Percentiles rank a stretch among this genome's conserved stretches.
Conservation (phyloP, 257 asterid genomes). For the Hygrophila difformis region DNA sequence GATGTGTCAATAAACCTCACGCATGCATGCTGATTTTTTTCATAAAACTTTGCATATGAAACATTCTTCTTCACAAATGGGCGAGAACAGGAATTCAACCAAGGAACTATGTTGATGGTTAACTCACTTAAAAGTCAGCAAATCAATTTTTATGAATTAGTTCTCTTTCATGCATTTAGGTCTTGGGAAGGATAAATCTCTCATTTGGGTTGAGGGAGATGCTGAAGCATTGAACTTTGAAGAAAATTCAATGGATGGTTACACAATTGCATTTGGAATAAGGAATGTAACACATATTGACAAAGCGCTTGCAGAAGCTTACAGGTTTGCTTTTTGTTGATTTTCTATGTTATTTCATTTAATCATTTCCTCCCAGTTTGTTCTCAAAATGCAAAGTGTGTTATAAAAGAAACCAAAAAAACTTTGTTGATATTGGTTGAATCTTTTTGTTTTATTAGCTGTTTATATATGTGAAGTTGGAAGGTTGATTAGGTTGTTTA, state of each 20-base stretch:
- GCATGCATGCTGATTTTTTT: too few species aligned
- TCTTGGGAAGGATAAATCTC: slow-evolving; percentile 46
- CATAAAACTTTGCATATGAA: too few species aligned
- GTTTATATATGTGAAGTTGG: not conserved
- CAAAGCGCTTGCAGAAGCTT: slow-evolving; percentile 84
- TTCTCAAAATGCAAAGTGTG: too few species aligned
- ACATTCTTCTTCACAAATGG: too few species aligned
- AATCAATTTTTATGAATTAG: not conserved
- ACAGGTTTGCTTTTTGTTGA: slow-evolving; percentile 41
- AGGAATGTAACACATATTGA: slow-evolving; percentile 93
- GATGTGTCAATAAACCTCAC: too few species aligned
- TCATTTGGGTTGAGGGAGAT: slow-evolving; percentile 91
- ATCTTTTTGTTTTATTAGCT: slow-evolving; percentile 5
- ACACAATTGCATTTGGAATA: slow-evolving; percentile 95
- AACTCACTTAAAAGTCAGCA: too few species aligned
- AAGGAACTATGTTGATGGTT: too few species aligned
- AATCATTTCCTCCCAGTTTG: too few species aligned
- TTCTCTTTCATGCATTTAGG: slow-evolving; percentile 30
- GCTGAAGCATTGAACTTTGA: slow-evolving; percentile 79
- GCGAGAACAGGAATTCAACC: too few species aligned
- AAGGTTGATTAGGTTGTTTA: not conserved
- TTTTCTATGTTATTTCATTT: too few species aligned
- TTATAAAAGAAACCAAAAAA: too few species aligned
- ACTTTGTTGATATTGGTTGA: too few species aligned
- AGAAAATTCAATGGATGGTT: slow-evolving; percentile 82